These are phyloP conservation scores for Fusarium sterilihyphosum DNA, from an alignment of 2,329 filamentous ascomycete genomes.

Conservation along the genomic window DNA sequence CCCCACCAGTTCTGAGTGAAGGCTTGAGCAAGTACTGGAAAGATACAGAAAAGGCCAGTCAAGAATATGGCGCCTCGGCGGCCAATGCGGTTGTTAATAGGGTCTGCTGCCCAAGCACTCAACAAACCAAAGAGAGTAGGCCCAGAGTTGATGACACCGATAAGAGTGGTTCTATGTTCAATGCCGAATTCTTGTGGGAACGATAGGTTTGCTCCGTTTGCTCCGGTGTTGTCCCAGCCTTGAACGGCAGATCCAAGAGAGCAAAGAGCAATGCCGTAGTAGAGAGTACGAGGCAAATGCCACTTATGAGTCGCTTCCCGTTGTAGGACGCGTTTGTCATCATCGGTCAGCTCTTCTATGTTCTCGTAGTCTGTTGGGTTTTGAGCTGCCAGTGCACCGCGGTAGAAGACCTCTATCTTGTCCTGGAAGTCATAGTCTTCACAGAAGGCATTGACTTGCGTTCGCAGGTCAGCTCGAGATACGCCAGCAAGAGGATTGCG, in stretches of 20 bases:
- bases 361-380: conserved; percentile 29
- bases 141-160: conserved; percentile 65
- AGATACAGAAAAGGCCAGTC: conserved; percentile 64
- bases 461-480: conserved; percentile 32
- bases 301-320: conserved; percentile 45
- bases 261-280: conserved; percentile 44
- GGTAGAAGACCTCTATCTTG: conserved; percentile 42
- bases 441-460: conserved; percentile 41
- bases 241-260: conserved; percentile 47
- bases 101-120: conserved; percentile 45
- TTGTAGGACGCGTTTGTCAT: conserved; percentile 38
- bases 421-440: conserved; percentile 41
- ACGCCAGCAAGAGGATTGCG: conserved; percentile 43
- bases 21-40: conserved; percentile 64
- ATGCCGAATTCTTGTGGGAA: conserved; percentile 51
- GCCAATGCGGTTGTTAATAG: conserved; percentile 50
- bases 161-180: conserved; percentile 57
- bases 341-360: conserved; percentile 37
- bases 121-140: conserved; percentile 37
- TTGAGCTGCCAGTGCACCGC: conserved; percentile 45
- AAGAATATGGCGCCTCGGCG: conserved; percentile 59
- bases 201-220: conserved; percentile 52
- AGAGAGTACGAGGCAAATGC: conserved; percentile 42
- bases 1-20: conserved; percentile 62
- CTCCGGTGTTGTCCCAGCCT: conserved; percentile 59